A percentile compares a stretch with the other conserved stretches of the same genome.
These are phyloP conservation scores for Coemansia sp. DNA, from an alignment of 192 early-diverging fungal genomes.

Conservation along the genomic window DNA sequence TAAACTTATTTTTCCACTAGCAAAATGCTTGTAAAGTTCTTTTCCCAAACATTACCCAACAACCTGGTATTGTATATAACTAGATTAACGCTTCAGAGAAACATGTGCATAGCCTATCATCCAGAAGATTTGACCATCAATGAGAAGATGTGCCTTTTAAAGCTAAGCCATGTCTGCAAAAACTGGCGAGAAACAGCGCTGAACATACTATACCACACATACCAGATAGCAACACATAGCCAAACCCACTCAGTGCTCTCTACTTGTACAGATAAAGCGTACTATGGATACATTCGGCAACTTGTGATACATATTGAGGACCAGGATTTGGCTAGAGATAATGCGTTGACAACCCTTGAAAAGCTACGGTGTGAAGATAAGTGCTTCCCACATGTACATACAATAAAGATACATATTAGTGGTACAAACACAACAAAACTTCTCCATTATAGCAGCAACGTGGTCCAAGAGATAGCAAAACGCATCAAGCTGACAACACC, in stretches of 20 bases:
- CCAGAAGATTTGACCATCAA: background rate
- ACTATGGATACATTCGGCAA: background rate
- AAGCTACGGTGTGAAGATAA: background rate
- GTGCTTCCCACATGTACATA: background rate
- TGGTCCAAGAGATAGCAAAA: background rate
- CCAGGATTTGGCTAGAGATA: background rate
- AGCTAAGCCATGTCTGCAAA: background rate
- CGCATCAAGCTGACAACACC: background rate
- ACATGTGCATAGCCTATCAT: background rate
- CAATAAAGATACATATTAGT: background rate
- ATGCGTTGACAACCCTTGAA: background rate
- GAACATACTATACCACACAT: background rate
- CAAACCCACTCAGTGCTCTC: background rate
- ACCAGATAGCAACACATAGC: background rate
- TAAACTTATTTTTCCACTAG: background rate
- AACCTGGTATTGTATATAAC: background rate
- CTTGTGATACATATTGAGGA: background rate
- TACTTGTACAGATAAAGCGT: background rate
- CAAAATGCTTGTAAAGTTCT: background rate
- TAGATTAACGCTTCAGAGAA: background rate
- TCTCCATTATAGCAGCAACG: background rate
- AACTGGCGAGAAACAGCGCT: slow-evolving; percentile 1
- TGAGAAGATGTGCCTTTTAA: background rate
- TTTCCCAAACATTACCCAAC: background rate
- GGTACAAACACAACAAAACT: background rate